A percentile compares a stretch with the other conserved stretches of the same genome.
Conservation (phyloP, 1,139 yeast species). For the Geotrichum restrictum region DNA sequence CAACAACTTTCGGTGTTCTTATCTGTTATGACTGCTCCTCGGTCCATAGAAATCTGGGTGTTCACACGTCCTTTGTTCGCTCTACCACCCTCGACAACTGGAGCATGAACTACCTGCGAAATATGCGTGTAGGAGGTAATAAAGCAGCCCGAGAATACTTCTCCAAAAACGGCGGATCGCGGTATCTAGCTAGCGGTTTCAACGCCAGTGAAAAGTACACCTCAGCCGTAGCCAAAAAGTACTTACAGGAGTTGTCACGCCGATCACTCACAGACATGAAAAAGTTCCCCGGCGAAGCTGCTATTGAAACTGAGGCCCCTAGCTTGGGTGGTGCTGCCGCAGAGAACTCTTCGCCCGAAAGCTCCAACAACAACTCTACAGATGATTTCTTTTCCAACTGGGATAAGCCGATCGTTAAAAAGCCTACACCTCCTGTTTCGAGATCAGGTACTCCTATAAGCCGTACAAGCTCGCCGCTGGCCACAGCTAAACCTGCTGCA, state of each 20-base stretch:
- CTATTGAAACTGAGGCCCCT: conserved; percentile 41
- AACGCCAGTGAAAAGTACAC: conserved; percentile 79
- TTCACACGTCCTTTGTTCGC: conserved; percentile 92
- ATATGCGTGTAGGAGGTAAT: conserved; percentile 96
- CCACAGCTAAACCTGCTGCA: conserved; percentile 29
- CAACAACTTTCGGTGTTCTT: conserved; percentile 94
- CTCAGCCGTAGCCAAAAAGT: conserved; percentile 69
- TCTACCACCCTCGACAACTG: conserved; percentile 97
- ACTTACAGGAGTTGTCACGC: conserved; percentile 71
- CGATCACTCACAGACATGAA: conserved; percentile 63
- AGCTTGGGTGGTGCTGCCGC: conserved; percentile 34
- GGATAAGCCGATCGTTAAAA: conserved; percentile 64
- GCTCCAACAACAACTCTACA: conserved; percentile 39
- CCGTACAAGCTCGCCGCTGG: conserved; percentile 28
- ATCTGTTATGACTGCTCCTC: conserved; percentile 98
- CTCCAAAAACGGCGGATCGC: conserved; percentile 77
- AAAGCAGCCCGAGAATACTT: conserved; percentile 68
- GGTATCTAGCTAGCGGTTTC: conserved; percentile 51
- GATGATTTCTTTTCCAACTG: conserved; percentile 91
- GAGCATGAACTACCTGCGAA: conserved; percentile 79
- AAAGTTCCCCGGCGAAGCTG: conserved; percentile 62
- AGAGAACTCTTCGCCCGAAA: conserved; percentile 35
- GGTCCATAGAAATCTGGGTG: conserved; percentile 90
- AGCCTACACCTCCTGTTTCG: conserved; percentile 54
- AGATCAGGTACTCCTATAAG: conserved; percentile 42